Evolutionary conservation across 148 eudicot species (phyloP), one percentile per base, ranked within the genome.

Genomic region (Heliamphora exappendiculata): DNA sequence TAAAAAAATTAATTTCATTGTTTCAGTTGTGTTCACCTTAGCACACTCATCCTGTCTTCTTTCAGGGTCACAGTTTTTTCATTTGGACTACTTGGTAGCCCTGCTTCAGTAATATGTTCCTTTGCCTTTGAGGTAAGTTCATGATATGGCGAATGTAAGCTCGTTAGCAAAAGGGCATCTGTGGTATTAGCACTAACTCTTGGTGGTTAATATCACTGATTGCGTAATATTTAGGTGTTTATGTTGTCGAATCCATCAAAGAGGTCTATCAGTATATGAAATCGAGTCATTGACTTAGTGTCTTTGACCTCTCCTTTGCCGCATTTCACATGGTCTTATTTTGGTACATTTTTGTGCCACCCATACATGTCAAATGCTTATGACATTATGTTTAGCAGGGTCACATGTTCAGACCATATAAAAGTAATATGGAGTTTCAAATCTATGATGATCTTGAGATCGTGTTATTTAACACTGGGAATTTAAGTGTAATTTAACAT

Each of bases 61-160:
- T 85, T 80, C 91, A 88, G 91, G 75, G 76, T 72, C 73, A 84
- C 91, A 8, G 85, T 88, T 16, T 82, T 88, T 75, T 78, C 83
- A 24, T 88, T 88, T 82, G 85, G 80, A 41, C 8, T 86, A 54
- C 78, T 88, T 44, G 87, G 86, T 51, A 76, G 76, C 74, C 87
- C 91, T 75, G 82, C 78, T 78, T 79, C 85, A 58, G 83, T 86
- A 71, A 54, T 86, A 68, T 88, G 84, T 65, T 73, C 78, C 55
- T 82, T 85, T 49, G 51, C 79, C 81, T 80, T 84, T 45, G 82
- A 88, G 85, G 91, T 88, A 73, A 79, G 84, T 70, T 77, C 37
- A 62, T 29, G 1, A 22, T 58, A 55, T 68, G 41, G 37, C 50
- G 31, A 62, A 75, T 59, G n/a, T 76, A 63, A 29, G 60, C 19